These are phyloP conservation scores for Pseudocercospora fijiensis DNA, from an alignment of 2,329 filamentous ascomycete species.

Conservation along the genomic window DNA sequence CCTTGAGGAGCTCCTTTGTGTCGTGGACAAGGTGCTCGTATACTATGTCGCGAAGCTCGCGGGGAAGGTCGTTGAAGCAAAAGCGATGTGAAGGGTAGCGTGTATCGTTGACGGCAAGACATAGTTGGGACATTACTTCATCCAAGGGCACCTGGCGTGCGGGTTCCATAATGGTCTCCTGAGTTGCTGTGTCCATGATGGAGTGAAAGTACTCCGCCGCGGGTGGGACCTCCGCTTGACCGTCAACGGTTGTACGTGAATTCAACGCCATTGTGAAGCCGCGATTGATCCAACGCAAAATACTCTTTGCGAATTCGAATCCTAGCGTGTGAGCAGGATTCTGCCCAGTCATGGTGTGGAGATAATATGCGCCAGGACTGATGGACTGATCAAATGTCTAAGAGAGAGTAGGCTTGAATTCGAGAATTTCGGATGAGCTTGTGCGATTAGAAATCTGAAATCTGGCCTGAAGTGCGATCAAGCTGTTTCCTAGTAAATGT, in stretches of 20 bases:
- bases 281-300: background rate
- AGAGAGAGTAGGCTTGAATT: background rate
- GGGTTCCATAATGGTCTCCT: background rate
- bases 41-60: background rate
- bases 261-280: background rate
- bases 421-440: background rate
- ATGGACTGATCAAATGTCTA: background rate
- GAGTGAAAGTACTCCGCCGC: background rate
- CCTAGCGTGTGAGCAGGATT: background rate
- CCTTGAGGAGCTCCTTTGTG: background rate
- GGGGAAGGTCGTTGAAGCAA: background rate
- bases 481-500: background rate
- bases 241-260: background rate
- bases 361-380: background rate
- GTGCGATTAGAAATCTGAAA: background rate
- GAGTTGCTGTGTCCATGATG: background rate
- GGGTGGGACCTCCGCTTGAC: background rate
- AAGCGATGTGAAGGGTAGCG: background rate
- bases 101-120: background rate
- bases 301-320: background rate
- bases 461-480: background rate
- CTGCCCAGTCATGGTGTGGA: background rate
- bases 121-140: background rate
- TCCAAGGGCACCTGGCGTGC: background rate
- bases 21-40: background rate